Percentiles rank a stretch among this genome's conserved stretches.
These are phyloP conservation scores for Jamesozyma jinghongensis DNA, from an alignment of 805 yeast genomes.

Conservation along the genomic window DNA sequence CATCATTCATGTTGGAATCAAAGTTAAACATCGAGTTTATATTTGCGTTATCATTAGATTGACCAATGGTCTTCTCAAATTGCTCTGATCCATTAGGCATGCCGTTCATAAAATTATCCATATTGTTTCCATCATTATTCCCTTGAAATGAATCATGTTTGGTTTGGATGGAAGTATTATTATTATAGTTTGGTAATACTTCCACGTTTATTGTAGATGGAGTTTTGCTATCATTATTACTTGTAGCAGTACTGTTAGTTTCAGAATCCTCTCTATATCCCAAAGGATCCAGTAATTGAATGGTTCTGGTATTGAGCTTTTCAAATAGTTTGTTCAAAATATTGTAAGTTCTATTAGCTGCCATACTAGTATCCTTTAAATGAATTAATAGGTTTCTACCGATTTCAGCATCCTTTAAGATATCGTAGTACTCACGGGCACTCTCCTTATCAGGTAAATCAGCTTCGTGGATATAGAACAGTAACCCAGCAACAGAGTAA, in stretches of 20 bases:
- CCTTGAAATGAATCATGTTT: too few species aligned
- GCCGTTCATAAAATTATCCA: too few species aligned
- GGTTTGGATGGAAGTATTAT: too few species aligned
- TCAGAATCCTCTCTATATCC: neutral
- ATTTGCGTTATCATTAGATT: neutral
- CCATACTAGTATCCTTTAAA: constrained; percentile 63
- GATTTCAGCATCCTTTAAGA: constrained; percentile 67
- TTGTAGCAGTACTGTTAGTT: too few species aligned
- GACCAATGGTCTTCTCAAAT: neutral
- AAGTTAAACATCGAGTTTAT: constrained; percentile 5
- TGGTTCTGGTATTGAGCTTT: constrained; percentile 65
- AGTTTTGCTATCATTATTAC: too few species aligned
- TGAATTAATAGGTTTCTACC: constrained; percentile 68
- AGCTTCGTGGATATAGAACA: constrained; percentile 65
- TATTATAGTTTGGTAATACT: too few species aligned
- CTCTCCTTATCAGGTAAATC: constrained; percentile 36
- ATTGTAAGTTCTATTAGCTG: constrained; percentile 73
- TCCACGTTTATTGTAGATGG: too few species aligned
- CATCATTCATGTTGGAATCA: constrained; percentile 2
- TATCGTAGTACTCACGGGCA: constrained; percentile 42
- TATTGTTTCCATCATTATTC: too few species aligned
- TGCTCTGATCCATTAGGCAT: too few species aligned
- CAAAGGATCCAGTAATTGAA: constrained; percentile 31
- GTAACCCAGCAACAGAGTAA: constrained; percentile 80
- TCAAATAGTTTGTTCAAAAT: constrained; percentile 74